phyloP scores from a whole-genome alignment of 176 grass and related monocot species.

The Zea luxurians region DNA sequence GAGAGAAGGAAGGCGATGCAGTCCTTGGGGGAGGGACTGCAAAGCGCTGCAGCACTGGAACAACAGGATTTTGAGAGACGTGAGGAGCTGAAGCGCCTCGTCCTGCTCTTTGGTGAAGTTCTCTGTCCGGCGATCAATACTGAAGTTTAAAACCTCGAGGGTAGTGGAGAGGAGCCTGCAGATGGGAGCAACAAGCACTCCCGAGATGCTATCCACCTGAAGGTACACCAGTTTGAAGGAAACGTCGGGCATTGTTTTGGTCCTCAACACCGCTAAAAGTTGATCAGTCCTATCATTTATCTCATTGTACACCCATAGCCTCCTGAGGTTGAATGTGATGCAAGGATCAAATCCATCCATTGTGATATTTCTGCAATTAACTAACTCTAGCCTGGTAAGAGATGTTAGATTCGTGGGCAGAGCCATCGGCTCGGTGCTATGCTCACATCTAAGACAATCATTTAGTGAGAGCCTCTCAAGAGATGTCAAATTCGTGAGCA shows the following conservation, averaged over 20 bases:
- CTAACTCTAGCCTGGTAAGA: background rate
- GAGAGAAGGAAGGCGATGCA: background rate
- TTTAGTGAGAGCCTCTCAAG: too few relatives aligned
- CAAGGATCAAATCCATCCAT: background rate
- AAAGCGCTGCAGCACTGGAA: background rate
- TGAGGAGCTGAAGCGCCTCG: background rate
- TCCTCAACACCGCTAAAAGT: background rate
- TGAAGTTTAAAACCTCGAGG: background rate
- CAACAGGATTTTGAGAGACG: background rate
- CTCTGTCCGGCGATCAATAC: background rate
- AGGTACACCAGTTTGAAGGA: background rate
- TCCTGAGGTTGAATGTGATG: background rate
- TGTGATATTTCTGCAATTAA: background rate
- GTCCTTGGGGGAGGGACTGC: background rate
- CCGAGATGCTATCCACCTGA: background rate
- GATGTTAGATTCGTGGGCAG: slow-evolving; percentile 2
- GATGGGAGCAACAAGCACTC: background rate
- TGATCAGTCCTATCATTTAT: background rate
- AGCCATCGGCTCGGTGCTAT: background rate
- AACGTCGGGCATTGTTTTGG: background rate
- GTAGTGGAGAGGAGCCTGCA: background rate
- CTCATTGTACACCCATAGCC: accelerated
- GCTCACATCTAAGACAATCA: accelerated
- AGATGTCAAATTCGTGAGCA: too few relatives aligned
- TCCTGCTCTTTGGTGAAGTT: background rate